These are phyloP conservation scores for Cucurbita pepo DNA, from an alignment of 306 rosid species.

Conservation along the genomic window DNA sequence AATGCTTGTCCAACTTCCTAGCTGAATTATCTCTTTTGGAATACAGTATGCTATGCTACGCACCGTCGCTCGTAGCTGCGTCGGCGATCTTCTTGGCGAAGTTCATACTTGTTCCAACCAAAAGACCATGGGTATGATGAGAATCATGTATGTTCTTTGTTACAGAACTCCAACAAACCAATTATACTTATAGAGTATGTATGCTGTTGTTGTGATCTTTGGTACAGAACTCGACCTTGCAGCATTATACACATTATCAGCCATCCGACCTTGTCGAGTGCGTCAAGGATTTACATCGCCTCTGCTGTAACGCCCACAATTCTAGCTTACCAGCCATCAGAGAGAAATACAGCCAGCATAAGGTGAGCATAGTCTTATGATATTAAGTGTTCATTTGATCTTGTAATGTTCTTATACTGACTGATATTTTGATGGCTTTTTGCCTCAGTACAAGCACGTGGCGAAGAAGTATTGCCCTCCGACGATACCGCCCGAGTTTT, in stretches of 20 bases:
- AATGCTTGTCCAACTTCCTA: constrained; percentile 74
- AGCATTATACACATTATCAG: constrained; percentile 39
- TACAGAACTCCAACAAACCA: no score
- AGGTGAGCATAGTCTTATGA: constrained; percentile 9
- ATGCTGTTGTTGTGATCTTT: background rate
- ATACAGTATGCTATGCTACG: constrained; percentile 63
- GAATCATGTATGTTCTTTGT: background rate
- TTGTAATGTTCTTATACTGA: background rate
- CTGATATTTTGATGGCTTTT: background rate
- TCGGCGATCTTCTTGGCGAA: constrained; percentile 80
- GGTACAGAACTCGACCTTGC: constrained; percentile 39
- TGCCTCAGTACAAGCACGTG: constrained; percentile 75
- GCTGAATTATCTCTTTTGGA: constrained; percentile 84
- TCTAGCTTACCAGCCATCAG: constrained; percentile 41
- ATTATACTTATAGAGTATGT: background rate
- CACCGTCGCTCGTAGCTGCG: constrained; percentile 77
- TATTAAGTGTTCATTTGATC: background rate
- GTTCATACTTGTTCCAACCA: constrained; percentile 44
- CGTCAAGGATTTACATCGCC: constrained; percentile 32
- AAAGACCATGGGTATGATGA: constrained; percentile 75
- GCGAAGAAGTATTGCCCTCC: constrained; percentile 67
- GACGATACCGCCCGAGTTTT: constrained; percentile 48
- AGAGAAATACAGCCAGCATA: constrained; percentile 50
- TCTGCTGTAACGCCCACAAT: constrained; percentile 17
- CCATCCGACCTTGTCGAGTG: constrained; percentile 24